Evolutionary conservation across 2,329 filamentous ascomycete genomes (phyloP).

Genomic region (Zymoseptoria passerinii): DNA sequence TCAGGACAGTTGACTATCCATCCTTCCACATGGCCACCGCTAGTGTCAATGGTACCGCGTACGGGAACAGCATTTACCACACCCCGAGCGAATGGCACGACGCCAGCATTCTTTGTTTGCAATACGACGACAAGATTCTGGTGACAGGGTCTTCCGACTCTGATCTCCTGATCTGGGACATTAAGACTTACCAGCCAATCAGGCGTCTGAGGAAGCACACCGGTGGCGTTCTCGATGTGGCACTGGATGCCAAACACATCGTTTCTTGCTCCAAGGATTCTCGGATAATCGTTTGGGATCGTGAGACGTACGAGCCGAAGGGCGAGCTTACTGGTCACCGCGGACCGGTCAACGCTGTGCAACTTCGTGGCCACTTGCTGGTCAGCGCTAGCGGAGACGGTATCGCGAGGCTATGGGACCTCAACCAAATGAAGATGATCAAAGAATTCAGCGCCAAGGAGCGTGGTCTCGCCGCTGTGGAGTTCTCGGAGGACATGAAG

Average conservation of each 20-base stretch:
- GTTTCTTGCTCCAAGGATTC: constrained; percentile 96
- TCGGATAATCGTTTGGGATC: constrained; percentile 90
- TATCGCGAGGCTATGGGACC: constrained; percentile 89
- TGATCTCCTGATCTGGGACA: constrained; percentile 84
- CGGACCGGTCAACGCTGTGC: constrained; percentile 92
- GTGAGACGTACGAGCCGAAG: constrained; percentile 64
- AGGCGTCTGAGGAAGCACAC: constrained; percentile 69
- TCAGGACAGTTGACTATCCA: constrained; percentile 36
- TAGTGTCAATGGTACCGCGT: constrained; percentile 40
- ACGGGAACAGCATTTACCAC: constrained; percentile 41
- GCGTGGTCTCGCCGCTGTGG: constrained; percentile 88
- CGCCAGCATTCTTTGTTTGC: constrained; percentile 87
- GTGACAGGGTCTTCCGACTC: constrained; percentile 92
- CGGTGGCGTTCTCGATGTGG: constrained; percentile 86
- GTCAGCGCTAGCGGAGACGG: constrained; percentile 93
- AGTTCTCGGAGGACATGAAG: constrained; percentile 91
- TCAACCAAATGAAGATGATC: constrained; percentile 77
- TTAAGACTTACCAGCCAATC: constrained; percentile 72
- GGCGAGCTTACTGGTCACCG: constrained; percentile 76
- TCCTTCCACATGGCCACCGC: constrained; percentile 33
- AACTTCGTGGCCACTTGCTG: constrained; percentile 84
- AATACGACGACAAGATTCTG: constrained; percentile 87
- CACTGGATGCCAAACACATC: constrained; percentile 85
- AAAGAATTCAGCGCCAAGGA: constrained; percentile 86
- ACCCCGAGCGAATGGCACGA: constrained; percentile 59